Conservation (phyloP, 179 eudicot genomes). For the Beta corolliflora region DNA sequence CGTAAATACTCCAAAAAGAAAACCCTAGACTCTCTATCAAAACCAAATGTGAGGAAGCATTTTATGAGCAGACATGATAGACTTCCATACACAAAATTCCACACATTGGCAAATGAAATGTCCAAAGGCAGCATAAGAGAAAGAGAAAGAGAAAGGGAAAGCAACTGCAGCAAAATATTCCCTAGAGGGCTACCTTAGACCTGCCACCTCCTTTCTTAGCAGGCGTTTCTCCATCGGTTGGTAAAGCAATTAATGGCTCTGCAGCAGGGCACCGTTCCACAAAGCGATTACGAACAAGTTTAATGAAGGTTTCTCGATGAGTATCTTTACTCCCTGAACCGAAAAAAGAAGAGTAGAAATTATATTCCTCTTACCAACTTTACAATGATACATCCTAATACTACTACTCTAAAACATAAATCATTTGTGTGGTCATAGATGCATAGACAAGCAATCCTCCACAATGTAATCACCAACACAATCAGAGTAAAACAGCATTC, state of each 20-base stretch:
- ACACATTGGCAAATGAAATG: neutral
- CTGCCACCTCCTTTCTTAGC: constrained; percentile 56
- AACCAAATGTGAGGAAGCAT: neutral
- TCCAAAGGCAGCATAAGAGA: neutral
- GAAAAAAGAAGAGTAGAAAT: neutral
- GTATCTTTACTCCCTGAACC: constrained; percentile 41
- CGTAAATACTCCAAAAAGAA: neutral
- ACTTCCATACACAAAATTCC: neutral
- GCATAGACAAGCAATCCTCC: neutral
- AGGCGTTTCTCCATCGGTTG: constrained; percentile 44
- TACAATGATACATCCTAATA: neutral
- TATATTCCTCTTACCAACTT: neutral
- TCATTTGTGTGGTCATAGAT: neutral
- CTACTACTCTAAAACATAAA: neutral
- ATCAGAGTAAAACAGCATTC: too few species aligned
- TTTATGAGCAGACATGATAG: neutral
- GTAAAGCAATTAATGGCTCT: constrained; percentile 61
- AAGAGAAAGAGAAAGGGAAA: neutral
- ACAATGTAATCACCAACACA: neutral
- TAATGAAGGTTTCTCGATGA: constrained; percentile 52
- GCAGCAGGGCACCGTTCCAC: constrained; percentile 79
- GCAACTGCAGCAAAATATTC: constrained; percentile 2
- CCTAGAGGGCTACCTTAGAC: constrained; percentile 51
- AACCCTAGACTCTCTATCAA: neutral
- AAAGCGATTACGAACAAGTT: constrained; percentile 61